Evolutionary conservation across 208 protist species (phyloP), one percentile per base, ranked within the genome.

Genomic region (Leishmania aethiopica): DNA sequence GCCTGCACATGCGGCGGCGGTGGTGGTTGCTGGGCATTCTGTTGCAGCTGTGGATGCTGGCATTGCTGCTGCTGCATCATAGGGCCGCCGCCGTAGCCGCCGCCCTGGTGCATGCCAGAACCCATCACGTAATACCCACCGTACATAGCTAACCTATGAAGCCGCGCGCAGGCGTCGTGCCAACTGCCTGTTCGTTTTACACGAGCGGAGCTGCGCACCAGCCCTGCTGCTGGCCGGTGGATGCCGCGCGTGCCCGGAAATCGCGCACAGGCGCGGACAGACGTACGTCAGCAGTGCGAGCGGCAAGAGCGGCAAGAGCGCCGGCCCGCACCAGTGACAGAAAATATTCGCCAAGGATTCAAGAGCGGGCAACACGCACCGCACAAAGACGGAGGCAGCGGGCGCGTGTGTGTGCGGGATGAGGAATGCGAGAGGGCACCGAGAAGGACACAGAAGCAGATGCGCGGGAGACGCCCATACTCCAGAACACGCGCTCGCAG

Each of bases 101-200:
- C 76, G 62, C 78, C 55, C 74, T 37, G 74, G 35, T n/a, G 70
- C 86, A 86, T 86, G 35, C 78, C 83, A 73, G 72, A 37, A 62
- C 51, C 59, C 83, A 85, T 85, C 75, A 49, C 79, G 77, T 86
- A 87, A 72, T 81, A 86, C 0, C 84, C 81, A 15, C 80, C 81
- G 81, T 84, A 81, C 84, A 86, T 88, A 8, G 45, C 57, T n/a
- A 73, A 5, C 42, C 22, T 73, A n/a, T 57, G 28, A 62, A 37
- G 32, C 51, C 15, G 49, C 45, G 49, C 11, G 47, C 49, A 40
- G 72, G 49, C 1, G 19, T 4, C 3, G 45, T 15, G 32, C 0
- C 8, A 59, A 22, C 47, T 19, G 32, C 15, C 72, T 35, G 7
- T 40, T 37, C 40, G 4, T 0, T 25, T 75, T 35, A 15, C n/a